Conservation (phyloP, 306 rosid genomes). For the Bauhinia variegata region DNA sequence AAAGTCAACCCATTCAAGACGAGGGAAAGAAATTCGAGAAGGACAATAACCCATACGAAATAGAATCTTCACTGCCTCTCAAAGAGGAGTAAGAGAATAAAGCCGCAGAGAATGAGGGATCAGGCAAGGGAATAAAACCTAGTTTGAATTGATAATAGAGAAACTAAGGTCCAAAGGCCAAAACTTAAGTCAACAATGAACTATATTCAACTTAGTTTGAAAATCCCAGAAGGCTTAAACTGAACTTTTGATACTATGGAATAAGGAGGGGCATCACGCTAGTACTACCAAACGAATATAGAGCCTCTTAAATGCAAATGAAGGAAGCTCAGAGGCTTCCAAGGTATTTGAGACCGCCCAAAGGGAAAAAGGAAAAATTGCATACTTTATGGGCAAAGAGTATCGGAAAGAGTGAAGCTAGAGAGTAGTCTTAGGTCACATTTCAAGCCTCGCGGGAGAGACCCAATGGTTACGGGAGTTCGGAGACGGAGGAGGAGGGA, state of each 20-base stretch:
- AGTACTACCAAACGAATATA: not conserved
- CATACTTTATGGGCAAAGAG: not conserved
- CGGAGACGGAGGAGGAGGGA: not conserved
- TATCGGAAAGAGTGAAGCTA: not conserved
- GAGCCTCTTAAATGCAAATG: not conserved
- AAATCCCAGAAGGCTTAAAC: not conserved
- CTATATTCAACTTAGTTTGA: not conserved
- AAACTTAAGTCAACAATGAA: slow-evolving; percentile 48
- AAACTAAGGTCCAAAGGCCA: slow-evolving; percentile 15
- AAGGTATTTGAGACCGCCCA: slow-evolving; percentile 8
- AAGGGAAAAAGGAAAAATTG: not conserved
- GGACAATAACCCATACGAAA: slow-evolving; percentile 8
- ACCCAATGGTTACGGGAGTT: no score
- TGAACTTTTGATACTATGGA: slow-evolving; percentile 27
- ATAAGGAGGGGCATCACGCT: not conserved
- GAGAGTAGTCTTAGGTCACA: not conserved
- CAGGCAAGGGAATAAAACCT: not conserved
- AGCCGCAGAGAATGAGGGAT: slow-evolving; percentile 31
- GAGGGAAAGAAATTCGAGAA: not conserved
- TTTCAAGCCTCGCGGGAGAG: not conserved
- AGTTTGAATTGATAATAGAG: not conserved
- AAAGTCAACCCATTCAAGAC: slow-evolving; percentile 33
- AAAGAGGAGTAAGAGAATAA: not conserved
- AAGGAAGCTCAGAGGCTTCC: slow-evolving; percentile 27
- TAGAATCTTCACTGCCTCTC: not conserved